A percentile compares a stretch with the other conserved stretches of the same genome.
Conservation (phyloP, 1,284 basidiomycete species). For the Cryptococcus sp. region DNA sequence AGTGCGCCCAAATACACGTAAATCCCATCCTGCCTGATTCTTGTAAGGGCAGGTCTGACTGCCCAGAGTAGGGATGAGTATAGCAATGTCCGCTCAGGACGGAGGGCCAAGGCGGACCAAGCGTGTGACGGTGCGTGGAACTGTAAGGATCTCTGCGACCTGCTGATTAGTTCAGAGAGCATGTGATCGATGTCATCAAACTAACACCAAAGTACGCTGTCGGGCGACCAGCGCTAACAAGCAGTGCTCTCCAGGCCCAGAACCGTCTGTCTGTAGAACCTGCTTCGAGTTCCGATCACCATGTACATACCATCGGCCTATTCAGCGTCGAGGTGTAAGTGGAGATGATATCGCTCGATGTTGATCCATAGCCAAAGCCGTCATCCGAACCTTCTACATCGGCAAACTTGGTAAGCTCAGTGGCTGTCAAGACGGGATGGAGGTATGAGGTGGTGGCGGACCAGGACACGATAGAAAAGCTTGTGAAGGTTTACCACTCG, state of each 20-base stretch:
- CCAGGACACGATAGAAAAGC: conserved; percentile 17
- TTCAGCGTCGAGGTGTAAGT: conserved; percentile 36
- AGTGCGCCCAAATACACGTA: too few relatives aligned
- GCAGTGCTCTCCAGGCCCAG: conserved; percentile 25
- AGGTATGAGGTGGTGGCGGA: conserved; percentile 18
- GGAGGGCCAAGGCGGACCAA: neutral
- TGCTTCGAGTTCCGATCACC: conserved; percentile 27
- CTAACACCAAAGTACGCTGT: conserved; percentile 31
- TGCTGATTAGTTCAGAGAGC: too few relatives aligned
- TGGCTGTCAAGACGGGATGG: conserved; percentile 7
- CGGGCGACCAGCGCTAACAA: neutral
- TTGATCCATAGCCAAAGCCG: neutral
- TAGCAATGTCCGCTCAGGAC: too few relatives aligned
- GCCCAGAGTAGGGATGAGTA: too few relatives aligned
- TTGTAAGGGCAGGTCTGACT: too few relatives aligned
- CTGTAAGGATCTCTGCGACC: too few relatives aligned
- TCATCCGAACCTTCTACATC: neutral
- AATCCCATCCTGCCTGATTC: too few relatives aligned
- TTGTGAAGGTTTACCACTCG: conserved; percentile 27
- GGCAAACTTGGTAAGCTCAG: neutral
- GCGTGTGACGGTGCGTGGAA: conserved; percentile 1
- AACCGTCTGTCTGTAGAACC: conserved; percentile 21
- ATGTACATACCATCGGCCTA: conserved; percentile 37
- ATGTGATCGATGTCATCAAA: conserved; percentile 38
- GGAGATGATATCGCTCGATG: neutral